Percentiles rank a stretch among this genome's conserved stretches.
Conservation (phyloP, 805 yeast genomes). For the Candida dajiaensis region DNA sequence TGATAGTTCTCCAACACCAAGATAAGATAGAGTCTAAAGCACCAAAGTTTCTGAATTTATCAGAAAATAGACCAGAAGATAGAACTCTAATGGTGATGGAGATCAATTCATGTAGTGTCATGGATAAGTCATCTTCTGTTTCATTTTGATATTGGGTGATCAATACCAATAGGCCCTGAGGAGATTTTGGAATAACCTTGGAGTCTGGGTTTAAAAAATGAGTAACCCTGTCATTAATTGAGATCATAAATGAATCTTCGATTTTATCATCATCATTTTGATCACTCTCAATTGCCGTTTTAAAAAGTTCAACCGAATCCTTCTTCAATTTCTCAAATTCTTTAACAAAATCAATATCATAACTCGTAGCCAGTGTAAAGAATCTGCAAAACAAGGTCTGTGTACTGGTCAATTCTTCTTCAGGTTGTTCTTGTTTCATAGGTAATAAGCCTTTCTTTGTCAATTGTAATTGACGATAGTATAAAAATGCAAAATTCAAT, state of each 20-base stretch:
- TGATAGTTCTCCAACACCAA: constrained; percentile 33
- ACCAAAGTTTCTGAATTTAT: constrained; percentile 18
- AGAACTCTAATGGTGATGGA: constrained; percentile 35
- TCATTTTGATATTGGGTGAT: constrained; percentile 20
- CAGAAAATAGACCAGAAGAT: constrained; percentile 32
- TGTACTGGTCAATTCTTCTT: constrained; percentile 23
- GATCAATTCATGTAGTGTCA: constrained; percentile 27
- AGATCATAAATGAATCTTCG: constrained; percentile 30
- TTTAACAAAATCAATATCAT: constrained; percentile 55
- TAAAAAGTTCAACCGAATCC: constrained; percentile 38
- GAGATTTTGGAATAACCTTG: constrained; percentile 25
- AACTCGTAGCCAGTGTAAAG: constrained; percentile 50
- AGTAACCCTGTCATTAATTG: constrained; percentile 30
- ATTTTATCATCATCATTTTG: constrained; percentile 29
- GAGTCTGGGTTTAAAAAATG: constrained; percentile 24
- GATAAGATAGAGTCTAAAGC: constrained; percentile 26
- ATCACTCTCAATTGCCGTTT: constrained; percentile 22
- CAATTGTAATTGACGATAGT: constrained; percentile 17
- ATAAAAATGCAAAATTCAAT: constrained; percentile 26
- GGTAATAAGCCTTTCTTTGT: constrained; percentile 9
- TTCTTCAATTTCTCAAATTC: constrained; percentile 30
- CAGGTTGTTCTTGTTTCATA: constrained; percentile 6
- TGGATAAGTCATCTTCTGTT: constrained; percentile 5
- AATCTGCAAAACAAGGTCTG: constrained; percentile 33
- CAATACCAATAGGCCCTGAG: constrained; percentile 28